Evolutionary conservation across 2,329 filamentous ascomycete species (phyloP), one percentile per base, ranked within the genome.

Genomic region (Grosmannia penicillata): DNA sequence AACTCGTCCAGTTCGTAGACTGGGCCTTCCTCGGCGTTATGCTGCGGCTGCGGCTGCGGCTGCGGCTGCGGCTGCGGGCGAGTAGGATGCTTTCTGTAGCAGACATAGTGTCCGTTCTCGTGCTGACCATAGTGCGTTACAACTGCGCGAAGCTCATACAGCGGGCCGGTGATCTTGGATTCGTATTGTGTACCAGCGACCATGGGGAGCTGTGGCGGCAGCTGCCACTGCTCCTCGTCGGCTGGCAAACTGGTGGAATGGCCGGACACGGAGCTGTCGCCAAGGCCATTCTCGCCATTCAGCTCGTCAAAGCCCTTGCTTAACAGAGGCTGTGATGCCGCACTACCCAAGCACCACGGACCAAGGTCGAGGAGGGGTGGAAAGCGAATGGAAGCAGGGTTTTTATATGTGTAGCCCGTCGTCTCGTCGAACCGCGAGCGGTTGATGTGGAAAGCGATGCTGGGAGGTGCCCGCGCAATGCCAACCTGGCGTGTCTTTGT

Each of bases 21-120:
- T 48, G 45, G 15, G 6, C 49, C 43, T 7, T 49, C 10, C 13
- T 25, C 22, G 9, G n/a, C 51, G 23, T 57, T 53, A 3, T 56
- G 45, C 1, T 51, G 49, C 6, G 46, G 46, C n/a, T 45, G 52
- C 4, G 44, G 31, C 8, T 40, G 41, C 15, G 39, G 43, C 23
- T 28, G 48, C 26, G 10, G 17, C 9, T 37, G 25, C 10, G 26
- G 38, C 10, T 7, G 29, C 4, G 35, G 36, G 8, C 33, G 38
- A 18, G 24, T 43, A 14, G 72, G 66, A 50, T 84, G 78, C 50
- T 80, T 82, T 37, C 84, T 72, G 56, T 91, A 94, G 54, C 85
- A 93, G 28, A 95, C 77, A 49, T 98, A 96, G 59, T 98, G 91
- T 0, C 91, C 91, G 49, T 93, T 94, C 45, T 95, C 86, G 55